phyloP scores from a whole-genome alignment of 202 grass and related monocot genomes.

The Panicum hallii region DNA sequence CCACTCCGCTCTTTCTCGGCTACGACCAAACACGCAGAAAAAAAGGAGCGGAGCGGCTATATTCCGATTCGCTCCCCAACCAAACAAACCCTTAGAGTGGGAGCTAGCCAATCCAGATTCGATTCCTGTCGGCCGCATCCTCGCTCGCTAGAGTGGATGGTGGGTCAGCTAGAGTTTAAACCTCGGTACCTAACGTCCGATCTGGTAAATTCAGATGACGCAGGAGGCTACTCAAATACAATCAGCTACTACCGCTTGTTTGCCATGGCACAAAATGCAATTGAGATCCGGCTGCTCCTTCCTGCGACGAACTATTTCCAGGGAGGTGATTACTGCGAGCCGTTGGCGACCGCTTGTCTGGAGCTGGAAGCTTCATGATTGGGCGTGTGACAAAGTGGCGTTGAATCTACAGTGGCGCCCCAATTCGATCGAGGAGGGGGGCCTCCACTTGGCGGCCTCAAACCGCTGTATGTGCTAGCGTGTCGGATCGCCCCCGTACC shows the following conservation, averaged over 20 bases:
- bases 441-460: slow-evolving; percentile 15
- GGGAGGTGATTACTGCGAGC: slow-evolving; percentile 1
- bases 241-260: neutral
- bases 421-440: too few relatives aligned
- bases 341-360: slow-evolving; percentile 32
- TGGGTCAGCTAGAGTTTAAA: too few relatives aligned
- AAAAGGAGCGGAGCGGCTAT: too few relatives aligned
- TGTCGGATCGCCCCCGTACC: neutral
- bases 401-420: neutral
- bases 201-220: too few relatives aligned
- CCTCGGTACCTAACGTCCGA: too few relatives aligned
- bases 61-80: too few relatives aligned
- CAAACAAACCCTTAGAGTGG: too few relatives aligned
- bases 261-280: neutral
- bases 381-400: slow-evolving; percentile 1
- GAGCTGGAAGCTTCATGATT: neutral
- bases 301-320: slow-evolving; percentile 16
- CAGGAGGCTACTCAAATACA: neutral
- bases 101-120: too few relatives aligned
- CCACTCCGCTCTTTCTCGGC: too few relatives aligned
- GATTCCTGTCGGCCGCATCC: too few relatives aligned
- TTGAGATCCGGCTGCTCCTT: neutral
- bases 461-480: slow-evolving; percentile 43
- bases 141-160: too few relatives aligned
- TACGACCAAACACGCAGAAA: too few relatives aligned